Evolutionary conservation across 2,329 filamentous ascomycete species (phyloP).

Genomic region (Colletotrichum tanaceti): DNA sequence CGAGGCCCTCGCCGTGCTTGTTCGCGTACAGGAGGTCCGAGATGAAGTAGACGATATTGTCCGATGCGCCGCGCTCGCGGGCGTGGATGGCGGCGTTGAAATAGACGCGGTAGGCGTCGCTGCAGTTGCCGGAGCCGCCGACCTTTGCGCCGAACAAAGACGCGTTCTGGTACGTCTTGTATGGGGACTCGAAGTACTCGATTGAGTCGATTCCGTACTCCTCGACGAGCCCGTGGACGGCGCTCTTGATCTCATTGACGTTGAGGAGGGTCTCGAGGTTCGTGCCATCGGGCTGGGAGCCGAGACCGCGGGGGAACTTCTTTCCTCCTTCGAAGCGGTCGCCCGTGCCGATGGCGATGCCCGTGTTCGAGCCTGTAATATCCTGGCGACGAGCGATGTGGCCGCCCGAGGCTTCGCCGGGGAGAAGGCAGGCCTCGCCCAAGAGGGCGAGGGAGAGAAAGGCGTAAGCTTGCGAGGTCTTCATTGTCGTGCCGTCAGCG

Average conservation of each 20-base stretch:
- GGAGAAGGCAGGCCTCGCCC: slow-evolving; percentile 52
- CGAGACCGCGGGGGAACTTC: slow-evolving; percentile 52
- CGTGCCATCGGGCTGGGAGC: slow-evolving; percentile 47
- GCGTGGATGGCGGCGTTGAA: slow-evolving; percentile 67
- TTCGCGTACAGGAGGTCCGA: slow-evolving; percentile 67
- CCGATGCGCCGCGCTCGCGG: slow-evolving; percentile 67
- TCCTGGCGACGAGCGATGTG: slow-evolving; percentile 38
- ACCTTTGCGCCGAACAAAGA: slow-evolving; percentile 56
- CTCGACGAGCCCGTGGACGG: slow-evolving; percentile 55
- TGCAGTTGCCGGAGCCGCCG: slow-evolving; percentile 49
- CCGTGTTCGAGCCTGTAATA: slow-evolving; percentile 41
- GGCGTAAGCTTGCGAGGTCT: slow-evolving; percentile 42
- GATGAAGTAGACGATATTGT: slow-evolving; percentile 69
- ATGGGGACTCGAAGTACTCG: slow-evolving; percentile 55
- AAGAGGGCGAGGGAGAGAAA: slow-evolving; percentile 43
- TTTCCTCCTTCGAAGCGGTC: slow-evolving; percentile 57
- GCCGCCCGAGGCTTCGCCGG: slow-evolving; percentile 49
- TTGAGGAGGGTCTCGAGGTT: slow-evolving; percentile 59
- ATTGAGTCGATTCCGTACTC: slow-evolving; percentile 55
- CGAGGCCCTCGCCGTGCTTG: slow-evolving; percentile 60
- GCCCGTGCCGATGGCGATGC: slow-evolving; percentile 55
- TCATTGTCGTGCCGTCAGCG: slow-evolving; percentile 44
- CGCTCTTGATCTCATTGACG: slow-evolving; percentile 57
- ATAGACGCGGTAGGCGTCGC: slow-evolving; percentile 59
- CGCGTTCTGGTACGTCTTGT: slow-evolving; percentile 57